These are phyloP conservation scores for Cystobasidiaceae sp. DNA, from an alignment of 1,284 basidiomycete genomes.

Conservation along the genomic window DNA sequence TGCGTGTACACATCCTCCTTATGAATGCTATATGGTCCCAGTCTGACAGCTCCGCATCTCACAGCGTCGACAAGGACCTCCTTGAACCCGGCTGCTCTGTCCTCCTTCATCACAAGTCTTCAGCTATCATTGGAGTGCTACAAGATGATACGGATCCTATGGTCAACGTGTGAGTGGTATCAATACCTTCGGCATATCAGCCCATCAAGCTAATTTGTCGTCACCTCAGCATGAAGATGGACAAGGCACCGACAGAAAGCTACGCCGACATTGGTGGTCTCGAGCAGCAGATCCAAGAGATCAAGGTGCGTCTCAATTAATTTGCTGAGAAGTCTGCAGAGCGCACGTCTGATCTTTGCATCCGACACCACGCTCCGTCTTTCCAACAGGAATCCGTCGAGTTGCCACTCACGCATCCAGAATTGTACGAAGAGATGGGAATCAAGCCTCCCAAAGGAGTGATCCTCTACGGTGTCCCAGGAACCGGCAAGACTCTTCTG, in stretches of 20 bases:
- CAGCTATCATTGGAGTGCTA: conserved; percentile 90
- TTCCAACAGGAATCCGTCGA: conserved; percentile 92
- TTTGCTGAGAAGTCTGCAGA: conserved; percentile 10
- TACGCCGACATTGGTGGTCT: conserved; percentile 98
- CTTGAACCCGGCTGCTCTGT: conserved; percentile 96
- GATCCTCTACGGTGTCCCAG: conserved; percentile 96
- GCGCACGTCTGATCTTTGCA: background rate
- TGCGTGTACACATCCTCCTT: background rate
- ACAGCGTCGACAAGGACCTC: conserved; percentile 86
- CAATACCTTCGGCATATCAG: background rate
- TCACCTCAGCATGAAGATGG: conserved; percentile 70
- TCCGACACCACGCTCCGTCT: background rate
- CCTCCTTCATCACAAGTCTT: conserved; percentile 91
- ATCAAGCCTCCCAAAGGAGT: conserved; percentile 99
- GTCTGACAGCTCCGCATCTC: background rate
- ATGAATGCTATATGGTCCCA: background rate
- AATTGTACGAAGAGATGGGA: conserved; percentile 99
- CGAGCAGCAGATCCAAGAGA: conserved; percentile 95
- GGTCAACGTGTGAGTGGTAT: conserved; percentile 63
- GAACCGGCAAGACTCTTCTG: conserved; percentile 95
- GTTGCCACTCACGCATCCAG: conserved; percentile 93
- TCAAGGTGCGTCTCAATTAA: conserved; percentile 62
- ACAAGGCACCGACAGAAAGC: conserved; percentile 79
- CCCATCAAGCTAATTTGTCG: background rate
- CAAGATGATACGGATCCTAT: conserved; percentile 96